These are phyloP conservation scores for Coprinellus micaceus DNA, from an alignment of 768 basidiomycete species.

Conservation along the genomic window DNA sequence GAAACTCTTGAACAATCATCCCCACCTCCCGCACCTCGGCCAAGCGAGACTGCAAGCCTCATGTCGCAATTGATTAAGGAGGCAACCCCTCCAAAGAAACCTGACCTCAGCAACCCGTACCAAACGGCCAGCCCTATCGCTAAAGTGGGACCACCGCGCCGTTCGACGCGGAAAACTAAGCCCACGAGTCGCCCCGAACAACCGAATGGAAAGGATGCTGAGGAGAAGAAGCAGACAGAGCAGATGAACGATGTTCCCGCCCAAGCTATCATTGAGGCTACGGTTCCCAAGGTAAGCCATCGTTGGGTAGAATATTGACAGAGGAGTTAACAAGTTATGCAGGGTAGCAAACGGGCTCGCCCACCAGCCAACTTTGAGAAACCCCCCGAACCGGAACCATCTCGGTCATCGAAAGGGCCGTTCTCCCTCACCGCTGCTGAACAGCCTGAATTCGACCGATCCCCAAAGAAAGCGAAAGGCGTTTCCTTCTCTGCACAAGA, in stretches of 20 bases:
- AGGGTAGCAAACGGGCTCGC: constrained; percentile 78
- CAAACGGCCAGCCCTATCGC: constrained; percentile 66
- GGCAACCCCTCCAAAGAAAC: constrained; percentile 15
- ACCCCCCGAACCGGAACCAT: constrained; percentile 10
- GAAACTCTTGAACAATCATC: constrained; percentile 11
- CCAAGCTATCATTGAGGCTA: constrained; percentile 74
- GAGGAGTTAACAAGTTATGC: constrained; percentile 10
- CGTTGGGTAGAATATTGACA: not conserved
- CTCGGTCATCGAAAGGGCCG: not conserved
- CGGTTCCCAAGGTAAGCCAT: constrained; percentile 67
- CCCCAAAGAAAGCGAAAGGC: constrained; percentile 5
- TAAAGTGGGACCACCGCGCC: constrained; percentile 38
- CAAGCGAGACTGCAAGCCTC: constrained; percentile 3
- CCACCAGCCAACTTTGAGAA: constrained; percentile 59
- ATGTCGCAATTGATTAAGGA: constrained; percentile 9
- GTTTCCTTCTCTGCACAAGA: not conserved
- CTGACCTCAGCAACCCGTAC: constrained; percentile 75
- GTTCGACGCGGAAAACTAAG: constrained; percentile 40
- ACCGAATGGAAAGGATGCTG: constrained; percentile 22
- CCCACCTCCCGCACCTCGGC: constrained; percentile 1
- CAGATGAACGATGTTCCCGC: constrained; percentile 40
- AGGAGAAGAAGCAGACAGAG: constrained; percentile 22
- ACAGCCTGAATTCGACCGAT: constrained; percentile 28
- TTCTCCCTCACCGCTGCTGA: constrained; percentile 17
- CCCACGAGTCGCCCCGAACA: constrained; percentile 37